Percentiles rank a stretch among this genome's conserved stretches.
Conservation (phyloP, 805 yeast genomes). For the Lachancea sp. region DNA sequence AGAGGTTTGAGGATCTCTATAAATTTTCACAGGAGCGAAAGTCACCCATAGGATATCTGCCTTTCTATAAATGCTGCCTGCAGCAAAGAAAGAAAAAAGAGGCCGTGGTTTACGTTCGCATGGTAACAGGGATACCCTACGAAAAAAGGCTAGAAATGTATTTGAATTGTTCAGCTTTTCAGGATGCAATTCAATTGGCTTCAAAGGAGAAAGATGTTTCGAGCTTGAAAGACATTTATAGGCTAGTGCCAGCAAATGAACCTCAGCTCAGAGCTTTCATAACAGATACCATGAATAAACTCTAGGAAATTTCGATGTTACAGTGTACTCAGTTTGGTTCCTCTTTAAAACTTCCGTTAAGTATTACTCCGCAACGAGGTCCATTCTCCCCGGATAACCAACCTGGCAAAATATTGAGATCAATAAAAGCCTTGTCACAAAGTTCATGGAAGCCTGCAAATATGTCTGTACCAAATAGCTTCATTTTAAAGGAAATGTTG, state of each 20-base stretch:
- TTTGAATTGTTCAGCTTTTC: constrained; percentile 45
- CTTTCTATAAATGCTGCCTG: constrained; percentile 51
- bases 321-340: background rate
- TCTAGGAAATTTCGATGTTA: constrained; percentile 6
- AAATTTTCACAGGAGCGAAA: constrained; percentile 46
- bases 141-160: constrained; percentile 46
- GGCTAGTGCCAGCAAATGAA: constrained; percentile 23
- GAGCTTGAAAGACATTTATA: constrained; percentile 21
- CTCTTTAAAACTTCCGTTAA: constrained; percentile 32
- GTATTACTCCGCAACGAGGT: constrained; percentile 40
- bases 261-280: constrained; percentile 19
- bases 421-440: constrained; percentile 42
- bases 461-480: constrained; percentile 60
- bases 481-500: constrained; percentile 22
- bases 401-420: constrained; percentile 56
- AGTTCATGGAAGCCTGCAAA: constrained; percentile 75
- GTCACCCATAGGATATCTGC: constrained; percentile 67
- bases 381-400: constrained; percentile 81
- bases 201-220: constrained; percentile 24
- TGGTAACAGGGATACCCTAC: constrained; percentile 42
- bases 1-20: constrained; percentile 51
- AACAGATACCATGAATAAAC: constrained; percentile 17
- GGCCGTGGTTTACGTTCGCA: constrained; percentile 52
- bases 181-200: constrained; percentile 37
- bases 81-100: constrained; percentile 50